These are phyloP conservation scores for Rhododendron molle DNA, from an alignment of 148 eudicot species.

Conservation along the genomic window DNA sequence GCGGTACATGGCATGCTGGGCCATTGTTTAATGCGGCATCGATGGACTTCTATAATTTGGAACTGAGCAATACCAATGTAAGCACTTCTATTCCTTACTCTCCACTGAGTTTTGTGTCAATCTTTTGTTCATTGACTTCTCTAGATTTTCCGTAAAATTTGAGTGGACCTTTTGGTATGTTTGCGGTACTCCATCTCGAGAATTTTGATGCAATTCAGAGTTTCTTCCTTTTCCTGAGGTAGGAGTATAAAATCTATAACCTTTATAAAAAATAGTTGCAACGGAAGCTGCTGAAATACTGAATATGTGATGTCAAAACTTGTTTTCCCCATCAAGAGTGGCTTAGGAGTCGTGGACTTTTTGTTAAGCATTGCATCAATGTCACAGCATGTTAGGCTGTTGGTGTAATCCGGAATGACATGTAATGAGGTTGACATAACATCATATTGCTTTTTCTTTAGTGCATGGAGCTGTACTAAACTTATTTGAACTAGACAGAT, in stretches of 20 bases:
- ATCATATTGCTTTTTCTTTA: not conserved
- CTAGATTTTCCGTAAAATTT: not conserved
- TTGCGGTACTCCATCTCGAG: not conserved
- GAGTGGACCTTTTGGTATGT: not conserved
- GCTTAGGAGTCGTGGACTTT: not conserved
- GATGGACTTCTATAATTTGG: constrained; percentile 92
- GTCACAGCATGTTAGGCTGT: not conserved
- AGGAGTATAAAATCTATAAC: not conserved
- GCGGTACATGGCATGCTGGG: constrained; percentile 97
- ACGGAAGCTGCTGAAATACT: not conserved
- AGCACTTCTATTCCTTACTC: constrained; percentile 23
- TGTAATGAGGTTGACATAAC: not conserved
- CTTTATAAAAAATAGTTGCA: not conserved
- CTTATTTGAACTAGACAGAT: not conserved
- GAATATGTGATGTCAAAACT: not conserved
- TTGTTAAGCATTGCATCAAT: not conserved
- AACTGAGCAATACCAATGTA: constrained; percentile 84
- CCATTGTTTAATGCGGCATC: constrained; percentile 51
- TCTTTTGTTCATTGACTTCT: not conserved
- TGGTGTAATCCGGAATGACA: not conserved
- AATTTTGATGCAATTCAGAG: not conserved
- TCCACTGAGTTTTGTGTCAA: not conserved
- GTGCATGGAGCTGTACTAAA: not conserved
- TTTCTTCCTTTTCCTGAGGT: not conserved
- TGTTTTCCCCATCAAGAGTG: not conserved